These are phyloP conservation scores for Guadua angustifolia DNA, from an alignment of 176 grass and related monocot genomes.

Conservation along the genomic window DNA sequence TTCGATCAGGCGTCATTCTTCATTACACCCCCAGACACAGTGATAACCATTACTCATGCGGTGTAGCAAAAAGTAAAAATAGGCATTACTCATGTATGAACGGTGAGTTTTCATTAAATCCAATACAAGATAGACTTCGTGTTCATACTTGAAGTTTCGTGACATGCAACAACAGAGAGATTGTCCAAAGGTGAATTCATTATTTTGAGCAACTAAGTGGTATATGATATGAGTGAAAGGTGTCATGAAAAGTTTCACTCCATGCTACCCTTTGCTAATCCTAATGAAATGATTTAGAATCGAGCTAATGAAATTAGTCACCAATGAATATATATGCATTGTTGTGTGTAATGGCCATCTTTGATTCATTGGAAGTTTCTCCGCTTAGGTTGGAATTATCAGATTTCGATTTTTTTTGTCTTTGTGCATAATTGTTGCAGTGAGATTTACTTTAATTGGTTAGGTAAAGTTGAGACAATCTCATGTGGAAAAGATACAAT, in stretches of 20 bases:
- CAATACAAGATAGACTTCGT: too few species aligned
- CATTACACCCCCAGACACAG: too few species aligned
- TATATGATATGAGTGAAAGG: slow-evolving; percentile 7
- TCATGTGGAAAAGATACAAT: slow-evolving; percentile 36
- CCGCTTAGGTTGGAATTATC: slow-evolving; percentile 5
- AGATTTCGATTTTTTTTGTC: slow-evolving; percentile 2
- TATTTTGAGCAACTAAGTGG: slow-evolving; percentile 16
- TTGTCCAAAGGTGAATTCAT: too few species aligned
- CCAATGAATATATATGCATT: slow-evolving; percentile 16
- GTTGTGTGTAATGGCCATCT: not conserved
- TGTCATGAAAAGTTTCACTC: slow-evolving; percentile 10
- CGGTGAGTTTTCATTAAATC: too few species aligned
- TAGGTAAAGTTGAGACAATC: slow-evolving; percentile 52
- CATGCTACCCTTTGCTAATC: not conserved
- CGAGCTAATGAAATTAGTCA: slow-evolving; percentile 30
- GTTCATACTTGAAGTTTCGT: too few species aligned
- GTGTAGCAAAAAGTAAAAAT: too few species aligned
- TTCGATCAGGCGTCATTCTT: too few species aligned
- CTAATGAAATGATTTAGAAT: slow-evolving; percentile 12
- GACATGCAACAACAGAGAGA: too few species aligned
- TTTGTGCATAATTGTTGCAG: not conserved
- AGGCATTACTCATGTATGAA: too few species aligned
- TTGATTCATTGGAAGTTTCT: slow-evolving; percentile 29
- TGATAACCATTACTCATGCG: too few species aligned
- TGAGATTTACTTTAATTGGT: slow-evolving; percentile 29